phyloP scores from a whole-genome alignment of 805 yeast species.

The Kluyveromyces lactis region DNA sequence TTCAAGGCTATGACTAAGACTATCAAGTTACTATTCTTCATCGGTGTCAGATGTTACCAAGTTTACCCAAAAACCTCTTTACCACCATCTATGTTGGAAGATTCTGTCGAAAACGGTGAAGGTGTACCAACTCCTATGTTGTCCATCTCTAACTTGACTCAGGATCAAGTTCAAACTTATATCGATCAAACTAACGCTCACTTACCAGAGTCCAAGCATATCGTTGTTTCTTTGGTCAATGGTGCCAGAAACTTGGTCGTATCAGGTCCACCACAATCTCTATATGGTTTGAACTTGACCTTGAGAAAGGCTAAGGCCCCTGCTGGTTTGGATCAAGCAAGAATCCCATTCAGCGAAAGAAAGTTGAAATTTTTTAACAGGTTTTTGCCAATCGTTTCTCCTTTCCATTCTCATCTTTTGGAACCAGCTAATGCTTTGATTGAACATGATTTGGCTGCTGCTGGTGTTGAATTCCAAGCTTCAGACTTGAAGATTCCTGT shows the following conservation, averaged over 20 bases:
- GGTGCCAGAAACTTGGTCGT: conserved; percentile 95
- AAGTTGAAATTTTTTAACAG: conserved; percentile 88
- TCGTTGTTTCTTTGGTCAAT: conserved; percentile 82
- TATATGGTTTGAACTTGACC: conserved; percentile 88
- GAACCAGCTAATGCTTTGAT: conserved; percentile 62
- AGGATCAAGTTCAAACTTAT: conserved; percentile 67
- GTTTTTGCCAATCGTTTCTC: conserved; percentile 91
- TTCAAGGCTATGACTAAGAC: conserved; percentile 65
- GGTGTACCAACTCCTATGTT: conserved; percentile 98
- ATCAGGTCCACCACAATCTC: conserved; percentile 96
- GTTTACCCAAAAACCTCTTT: conserved; percentile 89
- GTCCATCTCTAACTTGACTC: conserved; percentile 80
- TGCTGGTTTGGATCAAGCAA: conserved; percentile 87
- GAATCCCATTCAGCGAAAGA: conserved; percentile 90
- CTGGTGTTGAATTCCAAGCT: conserved; percentile 48
- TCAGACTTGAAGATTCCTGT: conserved; percentile 72
- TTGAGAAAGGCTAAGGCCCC: conserved; percentile 93
- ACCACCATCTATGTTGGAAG: conserved; percentile 89
- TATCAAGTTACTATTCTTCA: conserved; percentile 77
- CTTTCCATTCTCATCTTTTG: conserved; percentile 90
- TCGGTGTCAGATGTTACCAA: conserved; percentile 86
- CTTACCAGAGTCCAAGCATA: conserved; percentile 84
- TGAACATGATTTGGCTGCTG: conserved; percentile 51
- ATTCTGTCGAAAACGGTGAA: conserved; percentile 87
- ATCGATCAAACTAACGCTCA: conserved; percentile 87